Conservation (phyloP, 306 rosid genomes). For the Trifolium fragiferum region DNA sequence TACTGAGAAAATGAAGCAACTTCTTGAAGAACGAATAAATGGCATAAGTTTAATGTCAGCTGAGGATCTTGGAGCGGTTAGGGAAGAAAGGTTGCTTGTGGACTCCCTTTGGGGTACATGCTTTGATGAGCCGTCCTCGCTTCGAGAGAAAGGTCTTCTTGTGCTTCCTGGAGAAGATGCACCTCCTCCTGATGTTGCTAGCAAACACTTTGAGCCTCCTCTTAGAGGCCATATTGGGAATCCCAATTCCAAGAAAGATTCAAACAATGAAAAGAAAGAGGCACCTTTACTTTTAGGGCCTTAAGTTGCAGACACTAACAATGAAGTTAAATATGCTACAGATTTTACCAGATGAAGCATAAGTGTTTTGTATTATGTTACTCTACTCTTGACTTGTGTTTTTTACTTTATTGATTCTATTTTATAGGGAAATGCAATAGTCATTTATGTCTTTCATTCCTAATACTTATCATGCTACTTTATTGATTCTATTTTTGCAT, state of each 20-base stretch:
- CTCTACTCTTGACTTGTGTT: not conserved
- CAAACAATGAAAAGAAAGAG: conserved; percentile 52
- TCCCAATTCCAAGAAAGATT: conserved; percentile 46
- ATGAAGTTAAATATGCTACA: conserved; percentile 37
- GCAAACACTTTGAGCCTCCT: conserved; percentile 81
- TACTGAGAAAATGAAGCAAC: conserved; percentile 67
- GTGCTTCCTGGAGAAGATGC: conserved; percentile 84
- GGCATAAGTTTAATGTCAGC: conserved; percentile 66
- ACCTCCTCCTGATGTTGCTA: conserved; percentile 77
- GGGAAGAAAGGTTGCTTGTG: conserved; percentile 84
- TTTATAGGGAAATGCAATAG: too few species aligned
- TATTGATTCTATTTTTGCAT: too few species aligned
- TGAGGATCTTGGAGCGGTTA: conserved; percentile 78
- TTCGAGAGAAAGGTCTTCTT: conserved; percentile 79
- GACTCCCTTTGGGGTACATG: conserved; percentile 78
- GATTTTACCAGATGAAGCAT: conserved; percentile 23
- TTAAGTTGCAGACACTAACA: conserved; percentile 38
- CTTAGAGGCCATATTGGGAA: conserved; percentile 68
- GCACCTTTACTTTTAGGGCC: conserved; percentile 78
- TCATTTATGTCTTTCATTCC: too few species aligned
- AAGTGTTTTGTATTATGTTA: not conserved
- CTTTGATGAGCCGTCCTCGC: conserved; percentile 71
- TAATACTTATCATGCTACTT: too few species aligned
- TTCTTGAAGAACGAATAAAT: conserved; percentile 77
- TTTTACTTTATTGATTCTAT: not conserved